Evolutionary conservation across 352 stramenopile genomes (phyloP).

Genomic region (Globisporangium orthogonon): DNA sequence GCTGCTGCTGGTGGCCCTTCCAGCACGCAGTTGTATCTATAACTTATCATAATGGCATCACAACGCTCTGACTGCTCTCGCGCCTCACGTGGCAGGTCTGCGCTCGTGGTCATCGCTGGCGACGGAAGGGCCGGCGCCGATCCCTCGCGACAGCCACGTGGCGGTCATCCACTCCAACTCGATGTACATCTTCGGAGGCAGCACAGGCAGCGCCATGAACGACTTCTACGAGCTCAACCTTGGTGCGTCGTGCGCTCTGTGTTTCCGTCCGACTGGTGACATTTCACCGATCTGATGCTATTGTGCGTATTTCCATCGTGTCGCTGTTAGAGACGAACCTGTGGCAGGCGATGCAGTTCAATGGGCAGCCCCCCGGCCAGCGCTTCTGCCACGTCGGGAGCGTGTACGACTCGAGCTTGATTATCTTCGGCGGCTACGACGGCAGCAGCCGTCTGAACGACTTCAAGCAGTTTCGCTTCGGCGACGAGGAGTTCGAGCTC

Average conservation of each 20-base stretch:
- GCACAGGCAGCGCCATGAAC: slow-evolving; percentile 95
- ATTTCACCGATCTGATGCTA: too few species aligned
- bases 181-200: slow-evolving; percentile 96
- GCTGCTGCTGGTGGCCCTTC: not conserved
- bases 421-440: slow-evolving; percentile 96
- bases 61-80: not conserved
- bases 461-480: slow-evolving; percentile 90
- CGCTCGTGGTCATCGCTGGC: slow-evolving; percentile 88
- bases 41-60: not conserved
- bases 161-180: slow-evolving; percentile 90
- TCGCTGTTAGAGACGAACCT: slow-evolving; percentile 37
- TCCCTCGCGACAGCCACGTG: slow-evolving; percentile 96
- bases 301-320: too few species aligned
- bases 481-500: slow-evolving; percentile 69
- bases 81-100: slow-evolving; percentile 24
- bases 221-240: slow-evolving; percentile 95
- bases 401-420: slow-evolving; percentile 90
- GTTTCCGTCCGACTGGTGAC: not conserved
- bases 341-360: slow-evolving; percentile 76
- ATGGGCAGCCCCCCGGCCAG: slow-evolving; percentile 80
- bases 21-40: not conserved
- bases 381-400: slow-evolving; percentile 96
- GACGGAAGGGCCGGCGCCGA: slow-evolving; percentile 87
- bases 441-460: slow-evolving; percentile 93
- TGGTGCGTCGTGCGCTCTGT: slow-evolving; percentile 22